Evolutionary conservation across 139 green algal species (phyloP).

Genomic region (Chlorella sp.): DNA sequence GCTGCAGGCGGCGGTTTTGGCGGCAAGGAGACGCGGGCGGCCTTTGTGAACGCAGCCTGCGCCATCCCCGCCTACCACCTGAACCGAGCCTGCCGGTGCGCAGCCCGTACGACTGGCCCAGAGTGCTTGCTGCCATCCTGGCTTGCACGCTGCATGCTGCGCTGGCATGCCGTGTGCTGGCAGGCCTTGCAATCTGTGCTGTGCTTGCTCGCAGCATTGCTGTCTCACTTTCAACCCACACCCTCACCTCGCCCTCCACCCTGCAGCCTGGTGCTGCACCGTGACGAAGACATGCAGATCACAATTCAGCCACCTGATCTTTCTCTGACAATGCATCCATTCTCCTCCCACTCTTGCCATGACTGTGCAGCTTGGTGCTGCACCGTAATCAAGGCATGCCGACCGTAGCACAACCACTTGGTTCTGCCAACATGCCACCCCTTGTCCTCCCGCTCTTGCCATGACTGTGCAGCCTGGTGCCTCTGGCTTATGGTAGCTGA

Average conservation of each 20-base stretch:
- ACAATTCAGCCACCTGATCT: too few species aligned
- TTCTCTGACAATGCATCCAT: too few species aligned
- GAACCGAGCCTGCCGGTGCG: constrained; percentile 65
- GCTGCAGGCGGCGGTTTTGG: constrained; percentile 88
- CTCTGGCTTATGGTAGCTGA: too few species aligned
- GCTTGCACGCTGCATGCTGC: not conserved
- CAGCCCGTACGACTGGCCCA: not conserved
- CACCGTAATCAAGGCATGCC: too few species aligned
- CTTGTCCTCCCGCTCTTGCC: not conserved
- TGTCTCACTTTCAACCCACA: too few species aligned
- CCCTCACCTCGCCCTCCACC: too few species aligned
- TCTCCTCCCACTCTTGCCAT: not conserved
- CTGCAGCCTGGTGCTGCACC: too few species aligned
- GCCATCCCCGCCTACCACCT: constrained; percentile 85
- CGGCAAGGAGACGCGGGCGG: constrained; percentile 94
- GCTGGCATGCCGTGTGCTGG: not conserved
- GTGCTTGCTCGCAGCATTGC: not conserved
- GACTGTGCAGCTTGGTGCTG: not conserved
- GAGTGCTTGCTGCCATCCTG: not conserved
- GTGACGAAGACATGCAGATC: too few species aligned
- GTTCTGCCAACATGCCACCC: too few species aligned
- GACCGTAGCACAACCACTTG: too few species aligned
- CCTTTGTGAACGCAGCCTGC: constrained; percentile 75
- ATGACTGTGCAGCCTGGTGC: not conserved
- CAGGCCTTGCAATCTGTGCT: not conserved